Percentiles rank a stretch among this genome's conserved stretches.
Conservation (phyloP, 1,284 basidiomycete species). For the Coniferiporia weirii region DNA sequence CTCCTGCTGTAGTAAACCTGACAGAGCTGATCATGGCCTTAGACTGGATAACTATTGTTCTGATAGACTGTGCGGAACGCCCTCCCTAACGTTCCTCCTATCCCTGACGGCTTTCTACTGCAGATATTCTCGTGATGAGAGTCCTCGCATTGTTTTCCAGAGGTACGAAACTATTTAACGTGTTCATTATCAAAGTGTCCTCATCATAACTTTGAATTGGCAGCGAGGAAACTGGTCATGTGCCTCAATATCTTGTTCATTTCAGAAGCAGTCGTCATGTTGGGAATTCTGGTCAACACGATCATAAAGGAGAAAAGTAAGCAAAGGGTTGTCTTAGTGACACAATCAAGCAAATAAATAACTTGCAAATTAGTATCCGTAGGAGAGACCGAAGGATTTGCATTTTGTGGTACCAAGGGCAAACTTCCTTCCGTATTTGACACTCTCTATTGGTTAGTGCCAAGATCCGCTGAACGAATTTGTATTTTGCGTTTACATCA, state of each 20-base stretch:
- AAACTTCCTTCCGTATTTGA: not conserved
- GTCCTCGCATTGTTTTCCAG: not conserved
- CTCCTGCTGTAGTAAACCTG: not conserved
- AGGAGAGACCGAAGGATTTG: not conserved
- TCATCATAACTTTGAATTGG: not conserved
- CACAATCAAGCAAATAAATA: not conserved
- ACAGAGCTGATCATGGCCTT: not conserved
- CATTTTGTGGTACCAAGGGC: not conserved
- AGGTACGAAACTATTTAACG: not conserved
- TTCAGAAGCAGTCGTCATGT: not conserved
- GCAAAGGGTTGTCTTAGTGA: not conserved
- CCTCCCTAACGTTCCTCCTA: not conserved
- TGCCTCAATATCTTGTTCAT: not conserved
- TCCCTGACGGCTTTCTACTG: not conserved
- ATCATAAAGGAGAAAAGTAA: not conserved
- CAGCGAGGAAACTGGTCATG: not conserved
- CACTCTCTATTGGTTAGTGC: not conserved
- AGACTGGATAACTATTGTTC: not conserved
- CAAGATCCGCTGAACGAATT: not conserved
- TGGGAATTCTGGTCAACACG: not conserved
- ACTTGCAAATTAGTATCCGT: not conserved
- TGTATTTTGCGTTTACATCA: not conserved
- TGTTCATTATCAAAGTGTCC: not conserved
- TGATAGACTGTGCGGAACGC: not conserved
- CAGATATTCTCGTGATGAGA: not conserved